A percentile compares a stretch with the other conserved stretches of the same genome.
Conservation (phyloP, 1,284 basidiomycete genomes). For the Boletus mariae region DNA sequence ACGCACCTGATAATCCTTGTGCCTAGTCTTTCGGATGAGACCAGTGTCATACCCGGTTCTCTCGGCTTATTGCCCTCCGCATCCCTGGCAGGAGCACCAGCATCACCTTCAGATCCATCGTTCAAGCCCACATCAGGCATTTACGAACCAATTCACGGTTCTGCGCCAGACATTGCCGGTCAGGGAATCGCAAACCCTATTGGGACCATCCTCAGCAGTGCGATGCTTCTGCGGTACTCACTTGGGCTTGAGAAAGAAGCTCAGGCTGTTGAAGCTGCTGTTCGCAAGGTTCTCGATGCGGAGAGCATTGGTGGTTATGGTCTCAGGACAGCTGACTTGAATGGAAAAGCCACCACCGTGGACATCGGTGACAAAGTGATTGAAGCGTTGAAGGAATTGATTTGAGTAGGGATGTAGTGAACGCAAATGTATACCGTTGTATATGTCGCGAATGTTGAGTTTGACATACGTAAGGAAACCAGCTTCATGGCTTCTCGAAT, state of each 20-base stretch:
- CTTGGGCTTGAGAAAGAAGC: slow-evolving; percentile 85
- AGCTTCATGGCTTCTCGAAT: no score
- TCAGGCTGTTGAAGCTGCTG: slow-evolving; percentile 82
- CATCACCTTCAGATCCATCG: slow-evolving; percentile 58
- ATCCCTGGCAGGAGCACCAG: slow-evolving; percentile 89
- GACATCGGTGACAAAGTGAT: slow-evolving; percentile 87
- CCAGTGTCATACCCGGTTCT: slow-evolving; percentile 96
- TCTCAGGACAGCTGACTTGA: slow-evolving; percentile 84
- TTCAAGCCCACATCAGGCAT: slow-evolving; percentile 80
- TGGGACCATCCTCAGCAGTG: slow-evolving; percentile 95
- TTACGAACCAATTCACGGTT: slow-evolving; percentile 96
- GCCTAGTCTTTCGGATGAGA: slow-evolving; percentile 87
- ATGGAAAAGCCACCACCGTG: slow-evolving; percentile 71
- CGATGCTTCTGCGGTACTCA: slow-evolving; percentile 94
- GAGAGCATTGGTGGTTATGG: slow-evolving; percentile 72
- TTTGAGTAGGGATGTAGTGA: slow-evolving; percentile 36
- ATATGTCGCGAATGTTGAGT: background rate
- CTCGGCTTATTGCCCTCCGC: slow-evolving; percentile 95
- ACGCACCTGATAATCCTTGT: slow-evolving; percentile 7
- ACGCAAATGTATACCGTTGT: slow-evolving; percentile 1
- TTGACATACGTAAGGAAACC: no score
- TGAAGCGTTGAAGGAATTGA: slow-evolving; percentile 65
- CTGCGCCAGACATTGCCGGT: slow-evolving; percentile 95
- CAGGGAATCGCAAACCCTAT: slow-evolving; percentile 95
- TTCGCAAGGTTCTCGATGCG: slow-evolving; percentile 84